Conservation (phyloP, 2,329 filamentous ascomycete species). For the Aureobasidium vineae region DNA sequence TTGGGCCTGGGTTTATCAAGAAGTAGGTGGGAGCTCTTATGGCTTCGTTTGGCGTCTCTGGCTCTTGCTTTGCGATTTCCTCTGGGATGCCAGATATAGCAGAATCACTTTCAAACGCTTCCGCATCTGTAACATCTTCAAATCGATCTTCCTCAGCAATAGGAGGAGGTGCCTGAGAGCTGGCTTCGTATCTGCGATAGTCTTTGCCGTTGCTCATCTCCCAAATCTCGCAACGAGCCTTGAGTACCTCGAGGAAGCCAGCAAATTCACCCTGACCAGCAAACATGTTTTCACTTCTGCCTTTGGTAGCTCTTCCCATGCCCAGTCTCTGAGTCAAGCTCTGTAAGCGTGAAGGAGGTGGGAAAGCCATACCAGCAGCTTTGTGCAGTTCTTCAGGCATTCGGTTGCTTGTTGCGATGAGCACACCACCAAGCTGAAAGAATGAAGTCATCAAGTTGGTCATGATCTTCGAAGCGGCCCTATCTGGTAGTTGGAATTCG, state of each 20-base stretch:
- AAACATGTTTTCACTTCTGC: constrained; percentile 52
- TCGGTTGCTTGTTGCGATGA: constrained; percentile 77
- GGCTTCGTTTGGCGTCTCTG: background rate
- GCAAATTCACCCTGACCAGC: constrained; percentile 69
- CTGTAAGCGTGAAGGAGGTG: constrained; percentile 52
- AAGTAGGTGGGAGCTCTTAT: constrained; percentile 29
- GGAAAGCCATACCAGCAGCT: constrained; percentile 68
- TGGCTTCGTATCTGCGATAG: constrained; percentile 60
- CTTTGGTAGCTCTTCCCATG: constrained; percentile 36
- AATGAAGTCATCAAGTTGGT: constrained; percentile 76
- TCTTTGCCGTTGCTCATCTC: constrained; percentile 75
- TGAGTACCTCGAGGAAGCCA: constrained; percentile 71
- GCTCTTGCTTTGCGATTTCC: background rate
- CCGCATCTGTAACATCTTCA: constrained; percentile 28
- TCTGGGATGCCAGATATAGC: constrained; percentile 12
- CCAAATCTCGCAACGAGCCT: constrained; percentile 77
- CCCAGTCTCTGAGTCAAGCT: constrained; percentile 53
- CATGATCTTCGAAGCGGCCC: constrained; percentile 73
- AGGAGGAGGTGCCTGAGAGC: constrained; percentile 32
- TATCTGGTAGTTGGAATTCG: constrained; percentile 79
- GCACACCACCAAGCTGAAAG: constrained; percentile 76
- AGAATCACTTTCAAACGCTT: constrained; percentile 13
- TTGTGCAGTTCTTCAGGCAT: constrained; percentile 80
- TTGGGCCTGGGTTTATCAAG: constrained; percentile 26
- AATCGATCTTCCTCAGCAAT: constrained; percentile 16